phyloP scores from a whole-genome alignment of 169 alveolate genomes.

The Neospora caninum region DNA sequence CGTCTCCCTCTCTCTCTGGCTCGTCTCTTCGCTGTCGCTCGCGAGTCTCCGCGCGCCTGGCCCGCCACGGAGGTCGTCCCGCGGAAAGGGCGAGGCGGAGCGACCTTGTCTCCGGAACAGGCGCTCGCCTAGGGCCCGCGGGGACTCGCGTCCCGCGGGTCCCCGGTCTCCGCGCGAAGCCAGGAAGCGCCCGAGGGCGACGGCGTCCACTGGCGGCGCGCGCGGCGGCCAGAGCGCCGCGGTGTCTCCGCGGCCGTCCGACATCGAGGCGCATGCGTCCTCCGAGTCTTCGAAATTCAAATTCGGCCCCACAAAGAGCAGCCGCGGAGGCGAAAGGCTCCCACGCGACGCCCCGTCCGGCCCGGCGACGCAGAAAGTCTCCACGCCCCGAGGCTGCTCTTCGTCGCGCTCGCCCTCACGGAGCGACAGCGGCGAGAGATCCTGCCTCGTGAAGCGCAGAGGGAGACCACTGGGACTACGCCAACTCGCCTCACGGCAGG shows the following conservation, averaged over 20 bases:
- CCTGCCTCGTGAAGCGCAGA: not conserved
- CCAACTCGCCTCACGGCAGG: not conserved
- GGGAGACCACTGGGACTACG: not conserved
- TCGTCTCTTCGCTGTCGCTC: not conserved
- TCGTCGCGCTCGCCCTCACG: not conserved
- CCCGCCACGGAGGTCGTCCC: not conserved
- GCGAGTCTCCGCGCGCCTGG: not conserved
- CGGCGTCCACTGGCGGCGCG: not conserved
- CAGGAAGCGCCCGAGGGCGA: not conserved
- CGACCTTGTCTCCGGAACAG: not conserved
- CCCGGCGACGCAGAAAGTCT: not conserved
- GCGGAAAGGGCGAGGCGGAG: not conserved
- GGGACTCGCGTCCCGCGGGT: not conserved
- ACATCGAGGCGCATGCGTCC: not conserved
- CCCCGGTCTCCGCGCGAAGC: not conserved
- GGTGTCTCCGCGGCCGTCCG: too few relatives aligned
- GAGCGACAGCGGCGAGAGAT: too few relatives aligned
- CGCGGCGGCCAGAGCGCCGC: too few relatives aligned
- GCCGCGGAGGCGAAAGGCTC: not conserved
- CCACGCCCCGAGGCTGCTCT: not conserved
- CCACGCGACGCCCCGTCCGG: not conserved
- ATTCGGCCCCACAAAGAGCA: not conserved
- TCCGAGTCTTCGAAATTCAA: not conserved
- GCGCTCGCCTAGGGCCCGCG: not conserved
- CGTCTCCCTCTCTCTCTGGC: not conserved